These are phyloP conservation scores for Mycothermus thermophilus DNA, from an alignment of 495 filamentous ascomycete genomes.

Conservation along the genomic window DNA sequence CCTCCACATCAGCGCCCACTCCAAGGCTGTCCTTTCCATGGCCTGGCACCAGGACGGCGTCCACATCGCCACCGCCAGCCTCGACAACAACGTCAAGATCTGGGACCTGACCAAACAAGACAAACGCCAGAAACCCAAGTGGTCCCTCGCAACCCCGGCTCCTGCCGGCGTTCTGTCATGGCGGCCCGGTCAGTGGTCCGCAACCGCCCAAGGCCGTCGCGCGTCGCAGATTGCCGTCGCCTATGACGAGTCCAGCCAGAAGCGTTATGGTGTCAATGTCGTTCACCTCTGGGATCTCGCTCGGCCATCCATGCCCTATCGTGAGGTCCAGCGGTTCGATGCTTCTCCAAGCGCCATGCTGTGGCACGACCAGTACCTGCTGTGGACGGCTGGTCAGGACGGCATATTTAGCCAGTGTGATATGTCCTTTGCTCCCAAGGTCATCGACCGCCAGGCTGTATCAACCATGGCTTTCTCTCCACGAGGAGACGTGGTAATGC, in stretches of 20 bases:
- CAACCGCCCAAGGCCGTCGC: slow-evolving; percentile 48
- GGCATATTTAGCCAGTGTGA: slow-evolving; percentile 82
- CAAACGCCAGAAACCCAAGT: slow-evolving; percentile 66
- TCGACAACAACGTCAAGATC: slow-evolving; percentile 71
- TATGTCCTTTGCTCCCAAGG: slow-evolving; percentile 63
- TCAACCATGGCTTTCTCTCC: slow-evolving; percentile 49
- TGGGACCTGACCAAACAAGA: slow-evolving; percentile 82
- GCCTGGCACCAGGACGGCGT: slow-evolving; percentile 96
- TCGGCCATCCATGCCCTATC: slow-evolving; percentile 70
- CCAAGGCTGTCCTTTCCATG: slow-evolving; percentile 60
- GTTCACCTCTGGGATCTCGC: slow-evolving; percentile 91
- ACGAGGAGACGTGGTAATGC: slow-evolving; percentile 44
- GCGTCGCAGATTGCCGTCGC: slow-evolving; percentile 40
- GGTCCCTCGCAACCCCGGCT: slow-evolving; percentile 41
- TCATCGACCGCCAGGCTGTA: slow-evolving; percentile 57
- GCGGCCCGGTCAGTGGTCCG: slow-evolving; percentile 68
- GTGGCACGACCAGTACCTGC: slow-evolving; percentile 79
- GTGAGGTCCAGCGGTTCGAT: slow-evolving; percentile 67
- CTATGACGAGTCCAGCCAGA: slow-evolving; percentile 36
- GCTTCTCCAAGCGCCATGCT: slow-evolving; percentile 60
- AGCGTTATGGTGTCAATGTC: slow-evolving; percentile 46
- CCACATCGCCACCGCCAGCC: slow-evolving; percentile 71
- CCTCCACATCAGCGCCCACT: slow-evolving; percentile 71
- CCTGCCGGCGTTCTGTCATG: slow-evolving; percentile 68
- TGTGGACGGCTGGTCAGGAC: slow-evolving; percentile 83